Percentiles rank a stretch among this genome's conserved stretches.
phyloP scores from a whole-genome alignment of 2,329 filamentous ascomycete genomes.

The Fusarium mundagurra region DNA sequence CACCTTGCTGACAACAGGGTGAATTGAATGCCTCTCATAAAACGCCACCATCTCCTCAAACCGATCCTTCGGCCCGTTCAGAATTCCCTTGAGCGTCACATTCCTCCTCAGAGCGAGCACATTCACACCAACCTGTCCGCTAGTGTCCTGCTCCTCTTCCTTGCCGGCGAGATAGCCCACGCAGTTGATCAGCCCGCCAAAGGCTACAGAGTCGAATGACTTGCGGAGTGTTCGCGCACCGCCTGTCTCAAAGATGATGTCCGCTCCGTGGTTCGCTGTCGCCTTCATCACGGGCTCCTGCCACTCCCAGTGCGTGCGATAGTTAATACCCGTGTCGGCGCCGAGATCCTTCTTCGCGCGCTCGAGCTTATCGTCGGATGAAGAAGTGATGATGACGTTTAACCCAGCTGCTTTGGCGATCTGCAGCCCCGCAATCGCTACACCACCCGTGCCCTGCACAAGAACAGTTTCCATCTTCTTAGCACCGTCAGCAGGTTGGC shows the following conservation, averaged over 20 bases:
- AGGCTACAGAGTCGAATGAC: constrained; percentile 62
- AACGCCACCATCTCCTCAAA: constrained; percentile 64
- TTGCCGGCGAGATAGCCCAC: constrained; percentile 63
- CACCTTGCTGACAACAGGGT: constrained; percentile 58
- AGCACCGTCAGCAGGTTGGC: constrained; percentile 50
- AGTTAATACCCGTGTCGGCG: constrained; percentile 65
- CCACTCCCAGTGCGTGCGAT: constrained; percentile 63
- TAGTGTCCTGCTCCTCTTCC: constrained; percentile 58
- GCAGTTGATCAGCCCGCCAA: constrained; percentile 64
- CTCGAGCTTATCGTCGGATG: constrained; percentile 61
- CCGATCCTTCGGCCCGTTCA: constrained; percentile 67
- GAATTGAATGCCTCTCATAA: constrained; percentile 56
- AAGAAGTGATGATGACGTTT: constrained; percentile 63
- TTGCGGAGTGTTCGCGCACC: constrained; percentile 62
- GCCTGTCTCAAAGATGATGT: constrained; percentile 66
- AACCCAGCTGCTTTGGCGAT: constrained; percentile 63
- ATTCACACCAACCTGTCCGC: constrained; percentile 64
- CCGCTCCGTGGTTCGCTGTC: constrained; percentile 58
- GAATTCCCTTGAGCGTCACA: constrained; percentile 62
- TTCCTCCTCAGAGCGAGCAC: constrained; percentile 60
- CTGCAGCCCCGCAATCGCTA: constrained; percentile 61
- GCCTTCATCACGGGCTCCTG: constrained; percentile 57
- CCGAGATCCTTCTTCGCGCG: constrained; percentile 57
- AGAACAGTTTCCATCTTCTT: constrained; percentile 52
- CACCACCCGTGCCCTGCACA: constrained; percentile 65